phyloP scores from a whole-genome alignment of 345 rosid genomes.

The Brassica cretica region DNA sequence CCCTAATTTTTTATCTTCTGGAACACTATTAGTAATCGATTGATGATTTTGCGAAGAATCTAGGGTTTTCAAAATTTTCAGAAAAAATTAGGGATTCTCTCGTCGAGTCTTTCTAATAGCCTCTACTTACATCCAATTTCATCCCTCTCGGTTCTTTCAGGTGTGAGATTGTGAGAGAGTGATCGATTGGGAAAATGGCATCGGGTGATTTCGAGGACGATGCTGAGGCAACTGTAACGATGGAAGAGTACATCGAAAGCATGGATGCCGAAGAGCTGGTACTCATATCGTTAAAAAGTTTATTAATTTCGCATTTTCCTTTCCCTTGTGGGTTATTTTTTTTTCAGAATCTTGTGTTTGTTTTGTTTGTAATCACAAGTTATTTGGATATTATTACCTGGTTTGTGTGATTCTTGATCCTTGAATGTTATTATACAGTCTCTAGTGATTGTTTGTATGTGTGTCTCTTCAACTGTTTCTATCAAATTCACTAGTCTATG shows the following conservation, averaged over 20 bases:
- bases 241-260: slow-evolving; percentile 74
- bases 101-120: not conserved
- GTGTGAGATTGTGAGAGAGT: not conserved
- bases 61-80: slow-evolving; percentile 39
- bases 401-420: too few relatives aligned
- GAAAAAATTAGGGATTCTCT: slow-evolving; percentile 11
- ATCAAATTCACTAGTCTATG: not conserved
- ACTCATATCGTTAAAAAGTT: not conserved
- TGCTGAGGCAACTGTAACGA: slow-evolving; percentile 63
- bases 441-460: slow-evolving; percentile 1
- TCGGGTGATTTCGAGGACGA: slow-evolving; percentile 65
- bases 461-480: not conserved
- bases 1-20: too few relatives aligned
- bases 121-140: not conserved
- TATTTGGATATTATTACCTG: too few relatives aligned
- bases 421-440: not conserved
- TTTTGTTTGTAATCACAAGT: too few relatives aligned
- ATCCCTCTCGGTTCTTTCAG: slow-evolving; percentile 18
- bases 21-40: not conserved
- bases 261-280: slow-evolving; percentile 92
- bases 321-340: not conserved
- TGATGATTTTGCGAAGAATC: not conserved
- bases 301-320: not conserved
- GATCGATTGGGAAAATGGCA: slow-evolving; percentile 49
- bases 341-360: too few relatives aligned